phyloP scores from a whole-genome alignment of 2,329 filamentous ascomycete species.

The Aureobasidium sp. region DNA sequence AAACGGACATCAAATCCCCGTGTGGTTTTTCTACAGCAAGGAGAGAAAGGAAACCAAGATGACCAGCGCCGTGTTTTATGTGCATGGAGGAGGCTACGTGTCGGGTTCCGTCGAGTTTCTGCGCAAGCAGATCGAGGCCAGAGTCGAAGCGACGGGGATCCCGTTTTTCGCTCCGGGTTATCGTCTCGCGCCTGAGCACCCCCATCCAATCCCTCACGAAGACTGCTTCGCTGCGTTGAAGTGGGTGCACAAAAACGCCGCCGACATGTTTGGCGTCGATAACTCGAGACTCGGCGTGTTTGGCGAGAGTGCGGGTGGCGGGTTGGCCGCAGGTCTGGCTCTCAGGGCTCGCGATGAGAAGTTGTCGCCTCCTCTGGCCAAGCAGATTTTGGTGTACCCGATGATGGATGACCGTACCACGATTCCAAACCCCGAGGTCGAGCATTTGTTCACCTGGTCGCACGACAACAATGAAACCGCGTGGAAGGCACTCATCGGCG shows the following conservation, averaged over 20 bases:
- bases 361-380: slow-evolving; percentile 17
- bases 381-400: slow-evolving; percentile 40
- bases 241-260: slow-evolving; percentile 34
- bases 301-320: slow-evolving; percentile 38
- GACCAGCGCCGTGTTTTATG: slow-evolving; percentile 28
- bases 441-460: slow-evolving; percentile 32
- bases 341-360: slow-evolving; percentile 22
- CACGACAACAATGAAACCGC: slow-evolving; percentile 34
- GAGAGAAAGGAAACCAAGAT: not conserved
- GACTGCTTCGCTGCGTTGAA: slow-evolving; percentile 27
- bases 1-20: slow-evolving; percentile 19
- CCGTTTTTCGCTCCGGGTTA: slow-evolving; percentile 37
- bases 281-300: slow-evolving; percentile 34
- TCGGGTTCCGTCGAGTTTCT: slow-evolving; percentile 25
- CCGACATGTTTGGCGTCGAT: slow-evolving; percentile 36
- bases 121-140: slow-evolving; percentile 22
- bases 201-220: slow-evolving; percentile 20
- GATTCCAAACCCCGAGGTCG: slow-evolving; percentile 29
- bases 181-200: slow-evolving; percentile 22
- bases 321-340: slow-evolving; percentile 18
- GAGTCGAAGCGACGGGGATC: slow-evolving; percentile 26
- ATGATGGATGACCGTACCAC: slow-evolving; percentile 43
- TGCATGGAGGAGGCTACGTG: slow-evolving; percentile 40
- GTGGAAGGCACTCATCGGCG: slow-evolving; percentile 38
- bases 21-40: slow-evolving; percentile 20